These are phyloP conservation scores for Uronychia setigera DNA, from an alignment of 73 alveolate species.

Conservation along the genomic window DNA sequence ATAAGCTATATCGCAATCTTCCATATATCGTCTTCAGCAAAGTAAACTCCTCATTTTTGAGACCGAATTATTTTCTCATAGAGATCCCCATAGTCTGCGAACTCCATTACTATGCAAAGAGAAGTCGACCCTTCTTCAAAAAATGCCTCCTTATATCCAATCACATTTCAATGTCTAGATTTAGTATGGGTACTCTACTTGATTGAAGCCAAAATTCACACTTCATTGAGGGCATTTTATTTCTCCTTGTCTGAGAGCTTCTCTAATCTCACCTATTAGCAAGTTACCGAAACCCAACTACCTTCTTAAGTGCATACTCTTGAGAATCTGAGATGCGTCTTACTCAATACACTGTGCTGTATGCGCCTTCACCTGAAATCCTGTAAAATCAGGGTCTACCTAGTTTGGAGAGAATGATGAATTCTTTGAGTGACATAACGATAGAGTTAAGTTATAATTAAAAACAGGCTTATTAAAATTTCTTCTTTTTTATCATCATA, in stretches of 20 bases:
- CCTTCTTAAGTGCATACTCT: conserved; percentile 45
- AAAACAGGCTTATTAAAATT: background rate
- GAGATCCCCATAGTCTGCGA: conserved; percentile 57
- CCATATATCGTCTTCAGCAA: conserved; percentile 49
- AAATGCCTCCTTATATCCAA: conserved; percentile 44
- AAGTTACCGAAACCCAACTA: background rate
- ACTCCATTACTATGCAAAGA: conserved; percentile 52
- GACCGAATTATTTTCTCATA: conserved; percentile 11
- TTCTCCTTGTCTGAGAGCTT: conserved; percentile 48
- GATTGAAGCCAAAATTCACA: conserved; percentile 53
- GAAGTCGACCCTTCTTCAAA: conserved; percentile 30
- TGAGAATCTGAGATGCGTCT: conserved; percentile 27
- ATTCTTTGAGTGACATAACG: background rate
- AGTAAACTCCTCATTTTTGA: conserved; percentile 7
- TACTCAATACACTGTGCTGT: conserved; percentile 40
- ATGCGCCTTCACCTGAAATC: conserved; percentile 48
- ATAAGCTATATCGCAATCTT: conserved; percentile 15
- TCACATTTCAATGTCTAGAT: conserved; percentile 31
- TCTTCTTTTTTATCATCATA: background rate
- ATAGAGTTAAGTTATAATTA: background rate
- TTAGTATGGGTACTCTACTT: conserved; percentile 10
- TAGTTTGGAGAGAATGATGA: background rate
- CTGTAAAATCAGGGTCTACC: background rate
- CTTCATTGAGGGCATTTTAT: conserved; percentile 59
- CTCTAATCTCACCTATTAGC: conserved; percentile 28